These are phyloP conservation scores for Austroboletus eburneus DNA, from an alignment of 768 basidiomycete genomes.

Conservation along the genomic window DNA sequence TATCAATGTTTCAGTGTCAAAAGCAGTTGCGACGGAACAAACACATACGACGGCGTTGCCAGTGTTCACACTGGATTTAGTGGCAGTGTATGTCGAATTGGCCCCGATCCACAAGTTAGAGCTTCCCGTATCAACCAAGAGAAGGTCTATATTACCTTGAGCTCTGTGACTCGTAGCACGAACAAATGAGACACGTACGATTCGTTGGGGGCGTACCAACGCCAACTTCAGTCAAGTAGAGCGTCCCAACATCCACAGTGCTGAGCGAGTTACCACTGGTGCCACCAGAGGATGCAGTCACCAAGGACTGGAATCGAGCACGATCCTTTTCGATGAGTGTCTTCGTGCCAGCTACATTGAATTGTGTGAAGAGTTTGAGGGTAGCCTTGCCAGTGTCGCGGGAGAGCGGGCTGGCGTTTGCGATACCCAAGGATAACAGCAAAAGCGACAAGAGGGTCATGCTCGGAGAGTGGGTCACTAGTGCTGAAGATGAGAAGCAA, in stretches of 20 bases:
- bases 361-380: not conserved
- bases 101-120: constrained; percentile 33
- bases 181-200: constrained; percentile 14
- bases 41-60: constrained; percentile 20
- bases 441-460: constrained; percentile 8
- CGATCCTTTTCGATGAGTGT: not conserved
- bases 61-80: constrained; percentile 17
- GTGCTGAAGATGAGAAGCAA: not conserved
- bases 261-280: not conserved
- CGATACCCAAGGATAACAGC: constrained; percentile 5
- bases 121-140: constrained; percentile 33
- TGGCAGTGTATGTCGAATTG: constrained; percentile 12
- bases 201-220: constrained; percentile 26
- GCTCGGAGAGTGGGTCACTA: not conserved
- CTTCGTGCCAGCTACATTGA: not conserved
- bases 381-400: constrained; percentile 7
- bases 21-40: not conserved
- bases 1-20: not conserved
- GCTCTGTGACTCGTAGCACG: not conserved
- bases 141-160: constrained; percentile 15
- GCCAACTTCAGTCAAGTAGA: constrained; percentile 28
- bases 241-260: constrained; percentile 20
- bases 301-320: not conserved
- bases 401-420: constrained; percentile 4
- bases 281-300: not conserved